Percentiles rank a stretch among this genome's conserved stretches.
Evolutionary conservation across 2,329 filamentous ascomycete species (phyloP).

Genomic region (Talaromyces funiculosus): DNA sequence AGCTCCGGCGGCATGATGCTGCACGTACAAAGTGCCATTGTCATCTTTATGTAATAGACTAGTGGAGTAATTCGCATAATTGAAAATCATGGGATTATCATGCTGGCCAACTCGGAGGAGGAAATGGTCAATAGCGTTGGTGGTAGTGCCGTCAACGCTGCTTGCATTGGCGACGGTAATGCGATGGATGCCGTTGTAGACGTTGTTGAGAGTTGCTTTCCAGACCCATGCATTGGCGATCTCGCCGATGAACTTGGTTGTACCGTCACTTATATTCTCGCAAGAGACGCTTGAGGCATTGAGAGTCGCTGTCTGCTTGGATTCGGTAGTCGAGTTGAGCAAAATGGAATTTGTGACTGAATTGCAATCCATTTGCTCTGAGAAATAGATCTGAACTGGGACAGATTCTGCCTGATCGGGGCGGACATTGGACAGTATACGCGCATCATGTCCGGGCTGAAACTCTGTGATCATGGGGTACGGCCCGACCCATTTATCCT

Average conservation of each 20-base stretch:
- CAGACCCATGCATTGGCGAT: slow-evolving; percentile 52
- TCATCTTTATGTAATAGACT: slow-evolving; percentile 45
- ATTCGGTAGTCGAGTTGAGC: slow-evolving; percentile 50
- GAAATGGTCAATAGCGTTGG: slow-evolving; percentile 55
- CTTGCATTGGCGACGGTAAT: slow-evolving; percentile 53
- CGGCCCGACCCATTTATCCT: slow-evolving; percentile 45
- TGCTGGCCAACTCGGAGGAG: slow-evolving; percentile 54
- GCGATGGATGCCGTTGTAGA: slow-evolving; percentile 57
- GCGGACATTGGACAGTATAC: slow-evolving; percentile 46
- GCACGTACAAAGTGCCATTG: slow-evolving; percentile 44
- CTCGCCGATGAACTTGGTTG: slow-evolving; percentile 43
- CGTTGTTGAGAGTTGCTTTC: slow-evolving; percentile 48
- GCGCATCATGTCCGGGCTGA: slow-evolving; percentile 55
- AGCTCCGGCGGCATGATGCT: slow-evolving; percentile 58
- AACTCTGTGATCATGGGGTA: slow-evolving; percentile 57
- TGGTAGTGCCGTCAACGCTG: slow-evolving; percentile 39
- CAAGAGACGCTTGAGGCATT: slow-evolving; percentile 45
- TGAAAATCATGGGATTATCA: slow-evolving; percentile 57
- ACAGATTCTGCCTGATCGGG: slow-evolving; percentile 41
- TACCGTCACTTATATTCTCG: slow-evolving; percentile 30
- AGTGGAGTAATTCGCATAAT: slow-evolving; percentile 54
- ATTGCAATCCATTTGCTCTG: slow-evolving; percentile 57
- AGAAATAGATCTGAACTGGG: slow-evolving; percentile 54
- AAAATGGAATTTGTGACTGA: slow-evolving; percentile 46
- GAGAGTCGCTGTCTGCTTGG: slow-evolving; percentile 40